Conservation (phyloP, 2,329 filamentous ascomycete species). For the Hypocrella siamensis region DNA sequence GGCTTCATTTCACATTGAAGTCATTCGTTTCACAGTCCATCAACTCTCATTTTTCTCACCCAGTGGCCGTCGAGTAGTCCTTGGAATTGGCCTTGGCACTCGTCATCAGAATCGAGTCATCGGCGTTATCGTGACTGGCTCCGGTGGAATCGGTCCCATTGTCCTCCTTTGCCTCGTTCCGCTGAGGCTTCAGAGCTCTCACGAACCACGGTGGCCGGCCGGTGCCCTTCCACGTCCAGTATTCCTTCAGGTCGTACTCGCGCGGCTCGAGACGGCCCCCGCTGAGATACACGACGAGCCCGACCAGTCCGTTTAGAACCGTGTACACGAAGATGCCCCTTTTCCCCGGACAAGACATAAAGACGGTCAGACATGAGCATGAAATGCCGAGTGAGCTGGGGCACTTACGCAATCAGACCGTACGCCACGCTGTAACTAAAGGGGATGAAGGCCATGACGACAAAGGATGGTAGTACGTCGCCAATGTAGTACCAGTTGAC, state of each 20-base stretch:
- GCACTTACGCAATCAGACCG: conserved; percentile 53
- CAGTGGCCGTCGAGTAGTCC: conserved; percentile 3
- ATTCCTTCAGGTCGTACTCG: conserved; percentile 38
- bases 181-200: conserved; percentile 15
- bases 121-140: conserved; percentile 1
- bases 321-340: conserved; percentile 40
- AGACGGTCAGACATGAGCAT: no score
- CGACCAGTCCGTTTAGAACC: conserved; percentile 31
- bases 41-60: background rate
- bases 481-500: conserved; percentile 68
- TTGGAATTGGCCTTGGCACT: conserved; percentile 4
- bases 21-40: no score
- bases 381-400: no score
- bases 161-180: background rate
- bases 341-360: no score
- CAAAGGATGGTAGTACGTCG: conserved; percentile 59
- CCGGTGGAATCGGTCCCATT: background rate
- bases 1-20: no score
- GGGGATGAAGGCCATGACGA: conserved; percentile 60
- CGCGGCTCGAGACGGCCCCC: conserved; percentile 27
- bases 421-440: conserved; percentile 70
- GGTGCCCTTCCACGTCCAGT: conserved; percentile 36
- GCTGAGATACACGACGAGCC: conserved; percentile 26
- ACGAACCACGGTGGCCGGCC: conserved; percentile 33
- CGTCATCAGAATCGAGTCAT: conserved; percentile 1